Evolutionary conservation across 139 green algal species (phyloP).

Genomic region (Eudorina sp.): DNA sequence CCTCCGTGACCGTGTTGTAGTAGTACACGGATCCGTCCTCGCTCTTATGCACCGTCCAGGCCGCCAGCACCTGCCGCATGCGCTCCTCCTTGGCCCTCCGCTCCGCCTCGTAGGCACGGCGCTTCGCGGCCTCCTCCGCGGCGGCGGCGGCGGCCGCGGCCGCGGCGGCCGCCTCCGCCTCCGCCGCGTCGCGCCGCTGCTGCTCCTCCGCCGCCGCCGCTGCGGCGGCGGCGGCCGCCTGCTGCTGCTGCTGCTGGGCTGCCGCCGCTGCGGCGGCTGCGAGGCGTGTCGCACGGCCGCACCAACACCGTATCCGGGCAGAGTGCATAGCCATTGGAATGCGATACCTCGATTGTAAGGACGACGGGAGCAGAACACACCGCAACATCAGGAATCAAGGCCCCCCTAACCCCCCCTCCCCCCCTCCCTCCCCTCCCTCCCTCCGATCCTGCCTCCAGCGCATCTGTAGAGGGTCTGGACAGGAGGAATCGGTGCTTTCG

Average conservation of each 20-base stretch:
- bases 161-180: neutral
- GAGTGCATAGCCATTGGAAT: no score
- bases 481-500: no score
- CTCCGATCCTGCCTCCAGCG: no score
- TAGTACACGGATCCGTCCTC: constrained; percentile 69
- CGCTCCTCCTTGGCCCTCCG: constrained; percentile 35
- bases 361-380: no score
- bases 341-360: no score
- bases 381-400: no score
- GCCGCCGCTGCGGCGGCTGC: neutral
- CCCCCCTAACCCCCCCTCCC: no score
- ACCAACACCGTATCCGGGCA: no score
- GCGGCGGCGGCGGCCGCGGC: neutral
- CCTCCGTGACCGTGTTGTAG: constrained; percentile 78
- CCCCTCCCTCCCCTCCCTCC: no score
- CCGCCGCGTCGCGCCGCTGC: neutral
- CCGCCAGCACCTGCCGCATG: constrained; percentile 45
- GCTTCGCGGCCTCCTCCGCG: neutral
- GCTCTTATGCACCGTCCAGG: constrained; percentile 49
- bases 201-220: neutral
- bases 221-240: neutral
- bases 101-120: constrained; percentile 23
- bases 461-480: no score
- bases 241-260: neutral
- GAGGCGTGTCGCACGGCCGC: no score